Evolutionary conservation across 345 rosid genomes (phyloP).

Genomic region (Arabidopsis thaliana): TAIR10.1 NC_003076.8:25500001-25500500

Average conservation of each 20-base stretch:
- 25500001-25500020: slow-evolving; percentile 27
- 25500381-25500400: slow-evolving; percentile 44
- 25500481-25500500: slow-evolving; percentile 88
- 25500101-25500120: slow-evolving; percentile 49
- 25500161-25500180: slow-evolving; percentile 69
- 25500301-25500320: slow-evolving; percentile 63
- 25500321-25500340: slow-evolving; percentile 95
- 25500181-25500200: not conserved
- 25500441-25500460: slow-evolving; percentile 20
- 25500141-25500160: slow-evolving; percentile 57
- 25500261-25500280: slow-evolving; percentile 57
- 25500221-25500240: slow-evolving; percentile 15
- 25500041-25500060: slow-evolving; percentile 35
- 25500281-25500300: slow-evolving; percentile 58
- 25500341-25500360: slow-evolving; percentile 73
- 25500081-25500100: slow-evolving; percentile 41
- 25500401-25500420: not conserved
- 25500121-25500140: slow-evolving; percentile 47
- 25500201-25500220: not conserved
- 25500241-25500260: slow-evolving; percentile 73
- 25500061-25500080: slow-evolving; percentile 39
- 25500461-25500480: slow-evolving; percentile 70
- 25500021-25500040: slow-evolving; percentile 25
- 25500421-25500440: slow-evolving; percentile 15
- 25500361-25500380: slow-evolving; percentile 74